Base-by-base conservation (phyloP, 2,329 filamentous ascomycete genomes). In the Mycosphaerelloides madeirae region DNA sequence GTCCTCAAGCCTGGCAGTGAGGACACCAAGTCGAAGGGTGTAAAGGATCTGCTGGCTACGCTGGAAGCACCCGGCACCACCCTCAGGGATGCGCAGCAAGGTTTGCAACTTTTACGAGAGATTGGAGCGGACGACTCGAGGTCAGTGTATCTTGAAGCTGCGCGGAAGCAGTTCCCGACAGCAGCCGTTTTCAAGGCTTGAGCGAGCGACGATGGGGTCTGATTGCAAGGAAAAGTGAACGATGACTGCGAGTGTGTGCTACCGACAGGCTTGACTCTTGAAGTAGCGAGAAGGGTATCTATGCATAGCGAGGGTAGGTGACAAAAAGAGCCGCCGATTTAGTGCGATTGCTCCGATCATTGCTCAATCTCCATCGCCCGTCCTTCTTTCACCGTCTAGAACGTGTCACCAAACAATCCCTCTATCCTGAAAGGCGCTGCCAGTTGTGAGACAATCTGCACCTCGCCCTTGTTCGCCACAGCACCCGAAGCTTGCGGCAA, bases 361-460 rank as follows among this genome's bases (percentile, higher is more conserved):
- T 5, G 9, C 28, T 40, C 7, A 14, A 35, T 42, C 29, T 57
- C 54, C 20, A 53, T 46, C 12, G 49, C 49, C 55, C 55, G 58
- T 15, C 46, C 50, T 13, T 46, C 52, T 7, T 34, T 66, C 35
- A 53, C 61, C 31, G 66, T 67, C 15, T 29, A 29, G 5, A 31
- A 18, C 39, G 59, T 81, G 62, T 88, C 83, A 9, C 87, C 89
- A 85, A 87, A 97, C 12, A 98, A 70, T 2, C 88, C 93, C 50
- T 96, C 93, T 7, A 98, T 76, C 72, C 91, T 90, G 70, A 98
- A 97, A 68, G 97, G 91, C 59, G 87, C 82, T 6, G 90, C 87
- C 89, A 91, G 95, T 65, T 94, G 84, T 9, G 84, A 86, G 43
- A 97, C 89, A 65, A 97, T 87, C 68, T 88, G 72, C 73, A 94